A percentile compares a stretch with the other conserved stretches of the same genome.
These are phyloP conservation scores for Trichophaea hybrida DNA, from an alignment of 2,329 filamentous ascomycete genomes.

Conservation along the genomic window DNA sequence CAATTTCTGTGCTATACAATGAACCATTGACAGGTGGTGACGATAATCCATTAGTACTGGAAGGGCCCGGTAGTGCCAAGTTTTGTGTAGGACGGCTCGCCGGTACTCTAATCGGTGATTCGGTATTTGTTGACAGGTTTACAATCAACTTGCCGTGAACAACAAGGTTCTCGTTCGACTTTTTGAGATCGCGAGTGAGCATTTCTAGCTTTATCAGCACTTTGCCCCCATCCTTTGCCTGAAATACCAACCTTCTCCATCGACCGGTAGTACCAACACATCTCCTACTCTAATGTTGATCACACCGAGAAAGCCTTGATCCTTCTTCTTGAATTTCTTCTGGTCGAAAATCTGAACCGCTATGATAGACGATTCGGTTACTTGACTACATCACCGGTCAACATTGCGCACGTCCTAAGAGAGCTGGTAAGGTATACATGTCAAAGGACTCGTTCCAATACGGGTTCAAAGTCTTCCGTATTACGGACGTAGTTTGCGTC, in stretches of 20 bases:
- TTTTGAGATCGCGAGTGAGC: conserved; percentile 93
- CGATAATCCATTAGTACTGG: conserved; percentile 30
- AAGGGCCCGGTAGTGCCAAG: conserved; percentile 28
- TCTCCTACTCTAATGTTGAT: conserved; percentile 95
- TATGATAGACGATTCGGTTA: conserved; percentile 88
- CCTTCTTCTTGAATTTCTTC: conserved; percentile 99
- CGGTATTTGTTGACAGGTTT: conserved; percentile 84
- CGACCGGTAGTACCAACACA: conserved; percentile 77
- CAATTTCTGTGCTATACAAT: conserved; percentile 18
- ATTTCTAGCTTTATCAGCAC: conserved; percentile 47
- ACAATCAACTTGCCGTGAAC: conserved; percentile 96
- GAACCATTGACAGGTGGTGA: conserved; percentile 27
- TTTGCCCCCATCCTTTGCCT: not conserved
- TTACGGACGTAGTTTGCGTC: conserved; percentile 93
- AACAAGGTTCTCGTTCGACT: conserved; percentile 93
- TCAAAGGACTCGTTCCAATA: conserved; percentile 99
- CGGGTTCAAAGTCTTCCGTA: conserved; percentile 95
- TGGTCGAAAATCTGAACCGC: conserved; percentile 98
- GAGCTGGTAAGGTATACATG: conserved; percentile 46
- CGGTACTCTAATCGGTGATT: conserved; percentile 48
- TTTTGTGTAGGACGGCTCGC: conserved; percentile 23
- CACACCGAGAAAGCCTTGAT: conserved; percentile 92
- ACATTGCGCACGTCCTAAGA: not conserved
- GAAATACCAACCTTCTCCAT: conserved; percentile 63
- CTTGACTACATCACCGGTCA: conserved; percentile 45